A percentile compares a stretch with the other conserved stretches of the same genome.
phyloP scores from a whole-genome alignment of 192 early-diverging fungal genomes.

The Ramicandelaber brevisporus region DNA sequence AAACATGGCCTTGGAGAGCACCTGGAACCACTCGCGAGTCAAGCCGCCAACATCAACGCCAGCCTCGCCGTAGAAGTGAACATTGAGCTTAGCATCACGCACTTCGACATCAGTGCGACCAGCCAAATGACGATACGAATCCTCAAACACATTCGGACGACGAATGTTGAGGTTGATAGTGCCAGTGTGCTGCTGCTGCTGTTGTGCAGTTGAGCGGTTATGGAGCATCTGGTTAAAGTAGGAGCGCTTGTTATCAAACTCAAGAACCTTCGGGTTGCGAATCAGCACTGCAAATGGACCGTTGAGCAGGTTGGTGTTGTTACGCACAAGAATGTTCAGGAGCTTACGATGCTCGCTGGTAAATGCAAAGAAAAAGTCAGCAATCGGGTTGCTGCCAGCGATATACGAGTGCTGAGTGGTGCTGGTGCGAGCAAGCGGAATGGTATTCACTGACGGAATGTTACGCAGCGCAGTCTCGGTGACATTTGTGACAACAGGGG shows the following conservation, averaged over 20 bases:
- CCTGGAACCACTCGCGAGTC: slow-evolving; percentile 96
- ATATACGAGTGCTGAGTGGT: too few relatives aligned
- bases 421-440: too few relatives aligned
- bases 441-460: too few relatives aligned
- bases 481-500: too few relatives aligned
- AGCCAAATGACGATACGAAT: slow-evolving; percentile 84
- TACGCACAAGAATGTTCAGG: slow-evolving; percentile 91
- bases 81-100: slow-evolving; percentile 74
- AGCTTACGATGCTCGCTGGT: slow-evolving; percentile 90
- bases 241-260: slow-evolving; percentile 98
- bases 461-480: background rate
- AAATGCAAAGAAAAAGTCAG: slow-evolving; percentile 64
- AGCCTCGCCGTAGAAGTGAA: slow-evolving; percentile 87
- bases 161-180: slow-evolving; percentile 72
- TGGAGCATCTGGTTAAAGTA: slow-evolving; percentile 92
- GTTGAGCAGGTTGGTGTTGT: slow-evolving; percentile 84
- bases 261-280: slow-evolving; percentile 89
- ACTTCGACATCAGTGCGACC: slow-evolving; percentile 78
- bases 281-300: slow-evolving; percentile 91
- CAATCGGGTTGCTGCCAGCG: too few relatives aligned
- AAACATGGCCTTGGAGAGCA: slow-evolving; percentile 90
- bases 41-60: slow-evolving; percentile 96
- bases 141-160: slow-evolving; percentile 83
- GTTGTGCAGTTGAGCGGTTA: slow-evolving; percentile 55
- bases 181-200: slow-evolving; percentile 20